phyloP scores from a whole-genome alignment of 2,329 filamentous ascomycete species.

The Graphium sp. region DNA sequence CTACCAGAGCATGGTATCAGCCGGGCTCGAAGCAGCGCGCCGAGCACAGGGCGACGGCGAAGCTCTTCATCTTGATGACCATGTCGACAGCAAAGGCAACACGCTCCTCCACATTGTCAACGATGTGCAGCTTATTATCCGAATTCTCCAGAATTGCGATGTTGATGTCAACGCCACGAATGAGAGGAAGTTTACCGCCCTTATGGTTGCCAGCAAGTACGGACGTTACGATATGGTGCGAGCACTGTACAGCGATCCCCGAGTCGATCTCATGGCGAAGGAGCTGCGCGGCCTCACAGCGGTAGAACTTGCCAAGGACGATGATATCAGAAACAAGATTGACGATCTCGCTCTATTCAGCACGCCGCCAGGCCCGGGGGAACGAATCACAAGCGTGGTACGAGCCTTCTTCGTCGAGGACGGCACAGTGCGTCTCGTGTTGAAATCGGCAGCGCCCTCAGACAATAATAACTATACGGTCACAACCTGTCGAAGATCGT shows the following conservation, averaged over 20 bases:
- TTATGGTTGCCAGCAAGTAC: slow-evolving; percentile 99
- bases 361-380: slow-evolving; percentile 52
- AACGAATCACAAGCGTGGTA: slow-evolving; percentile 80
- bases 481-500: slow-evolving; percentile 78
- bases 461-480: slow-evolving; percentile 73
- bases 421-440: slow-evolving; percentile 75
- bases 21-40: slow-evolving; percentile 60
- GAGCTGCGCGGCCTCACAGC: slow-evolving; percentile 82
- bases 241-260: slow-evolving; percentile 68
- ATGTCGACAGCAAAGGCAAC: slow-evolving; percentile 85
- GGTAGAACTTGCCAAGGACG: slow-evolving; percentile 92
- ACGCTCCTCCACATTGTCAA: slow-evolving; percentile 92
- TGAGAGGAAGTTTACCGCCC: slow-evolving; percentile 81
- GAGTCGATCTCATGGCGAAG: slow-evolving; percentile 71
- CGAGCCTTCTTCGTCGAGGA: slow-evolving; percentile 96
- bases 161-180: slow-evolving; percentile 94
- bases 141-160: slow-evolving; percentile 70
- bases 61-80: slow-evolving; percentile 79
- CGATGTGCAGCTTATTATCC: slow-evolving; percentile 58
- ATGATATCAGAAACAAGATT: slow-evolving; percentile 90
- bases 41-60: slow-evolving; percentile 58
- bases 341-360: slow-evolving; percentile 84
- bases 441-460: slow-evolving; percentile 84
- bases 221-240: slow-evolving; percentile 87
- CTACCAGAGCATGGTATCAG: slow-evolving; percentile 76